These are phyloP conservation scores for Papiliotrema fonsecae DNA, from an alignment of 1,284 basidiomycete species.

Conservation along the genomic window DNA sequence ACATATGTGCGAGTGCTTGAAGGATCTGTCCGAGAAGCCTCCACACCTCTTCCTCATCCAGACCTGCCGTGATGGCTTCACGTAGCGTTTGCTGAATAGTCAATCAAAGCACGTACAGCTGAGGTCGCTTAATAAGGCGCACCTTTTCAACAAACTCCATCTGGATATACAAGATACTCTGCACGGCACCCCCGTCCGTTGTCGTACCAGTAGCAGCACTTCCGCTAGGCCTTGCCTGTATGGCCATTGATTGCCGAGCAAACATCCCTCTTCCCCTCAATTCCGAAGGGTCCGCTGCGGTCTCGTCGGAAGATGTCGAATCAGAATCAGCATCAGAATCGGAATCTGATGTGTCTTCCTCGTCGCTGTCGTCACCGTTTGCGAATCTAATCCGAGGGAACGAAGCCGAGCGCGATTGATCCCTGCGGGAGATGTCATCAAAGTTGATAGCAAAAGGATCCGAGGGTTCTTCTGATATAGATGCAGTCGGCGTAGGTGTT, in stretches of 20 bases:
- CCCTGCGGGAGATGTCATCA: slow-evolving; percentile 35
- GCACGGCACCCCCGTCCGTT: slow-evolving; percentile 28
- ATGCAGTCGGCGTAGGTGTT: slow-evolving; percentile 4
- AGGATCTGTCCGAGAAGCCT: slow-evolving; percentile 82
- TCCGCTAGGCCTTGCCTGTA: not conserved
- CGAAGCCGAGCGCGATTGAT: slow-evolving; percentile 39
- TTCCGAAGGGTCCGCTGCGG: slow-evolving; percentile 33
- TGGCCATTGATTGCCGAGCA: not conserved
- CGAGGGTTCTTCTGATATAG: slow-evolving; percentile 1
- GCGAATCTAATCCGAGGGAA: slow-evolving; percentile 46
- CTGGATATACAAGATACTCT: slow-evolving; percentile 45
- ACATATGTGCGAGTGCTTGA: slow-evolving; percentile 90
- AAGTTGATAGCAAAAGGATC: slow-evolving; percentile 42
- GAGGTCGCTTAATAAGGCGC: slow-evolving; percentile 1
- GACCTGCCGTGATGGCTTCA: slow-evolving; percentile 70
- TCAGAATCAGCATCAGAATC: slow-evolving; percentile 11
- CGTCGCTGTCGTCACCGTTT: slow-evolving; percentile 32
- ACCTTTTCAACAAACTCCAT: slow-evolving; percentile 49
- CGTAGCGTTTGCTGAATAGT: slow-evolving; percentile 31
- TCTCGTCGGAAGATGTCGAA: slow-evolving; percentile 10
- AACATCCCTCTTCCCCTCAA: slow-evolving; percentile 5
- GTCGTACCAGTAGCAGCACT: slow-evolving; percentile 29
- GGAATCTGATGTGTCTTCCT: slow-evolving; percentile 30
- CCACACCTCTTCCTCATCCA: slow-evolving; percentile 83
- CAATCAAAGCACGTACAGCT: no score